A percentile compares a stretch with the other conserved stretches of the same genome.
Evolutionary conservation across 352 stramenopile genomes (phyloP).

Genomic region (Phytophthora litchii): DNA sequence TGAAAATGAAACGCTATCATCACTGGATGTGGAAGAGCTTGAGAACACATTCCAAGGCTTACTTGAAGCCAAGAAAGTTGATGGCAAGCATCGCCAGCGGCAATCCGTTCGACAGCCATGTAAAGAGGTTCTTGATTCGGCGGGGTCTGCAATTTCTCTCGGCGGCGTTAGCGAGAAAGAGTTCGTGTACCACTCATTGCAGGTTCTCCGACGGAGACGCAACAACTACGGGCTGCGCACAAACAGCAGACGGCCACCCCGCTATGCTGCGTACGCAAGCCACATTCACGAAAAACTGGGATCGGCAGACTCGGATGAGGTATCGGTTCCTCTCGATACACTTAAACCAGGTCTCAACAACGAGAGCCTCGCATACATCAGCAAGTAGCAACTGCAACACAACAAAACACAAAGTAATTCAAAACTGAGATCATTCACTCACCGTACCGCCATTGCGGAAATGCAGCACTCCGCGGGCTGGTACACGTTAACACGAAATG

Average conservation of each 20-base stretch:
- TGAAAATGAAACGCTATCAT: slow-evolving; percentile 45
- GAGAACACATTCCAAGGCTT: slow-evolving; percentile 39
- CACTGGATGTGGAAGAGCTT: slow-evolving; percentile 50
- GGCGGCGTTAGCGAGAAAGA: slow-evolving; percentile 65
- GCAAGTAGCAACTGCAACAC: slow-evolving; percentile 8
- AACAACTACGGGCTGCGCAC: slow-evolving; percentile 56
- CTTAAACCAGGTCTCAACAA: slow-evolving; percentile 43
- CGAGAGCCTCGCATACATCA: slow-evolving; percentile 21
- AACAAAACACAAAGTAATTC: slow-evolving; percentile 7
- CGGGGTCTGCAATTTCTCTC: slow-evolving; percentile 24
- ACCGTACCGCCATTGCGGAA: background rate
- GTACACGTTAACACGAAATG: slow-evolving; percentile 7
- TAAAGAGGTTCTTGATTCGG: slow-evolving; percentile 6
- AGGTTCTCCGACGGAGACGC: slow-evolving; percentile 50
- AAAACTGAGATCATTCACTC: slow-evolving; percentile 23
- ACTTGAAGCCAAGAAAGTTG: slow-evolving; percentile 42
- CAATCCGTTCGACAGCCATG: slow-evolving; percentile 2
- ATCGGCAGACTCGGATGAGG: slow-evolving; percentile 13
- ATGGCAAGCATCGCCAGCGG: slow-evolving; percentile 12
- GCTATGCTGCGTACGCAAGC: slow-evolving; percentile 7
- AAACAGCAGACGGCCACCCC: slow-evolving; percentile 37
- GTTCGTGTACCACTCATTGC: slow-evolving; percentile 62
- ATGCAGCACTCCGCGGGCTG: background rate
- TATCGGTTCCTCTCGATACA: slow-evolving; percentile 30
- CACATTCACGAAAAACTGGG: slow-evolving; percentile 1